Base-by-base conservation (phyloP, 306 rosid species). In the Gastrolobium villosum region DNA sequence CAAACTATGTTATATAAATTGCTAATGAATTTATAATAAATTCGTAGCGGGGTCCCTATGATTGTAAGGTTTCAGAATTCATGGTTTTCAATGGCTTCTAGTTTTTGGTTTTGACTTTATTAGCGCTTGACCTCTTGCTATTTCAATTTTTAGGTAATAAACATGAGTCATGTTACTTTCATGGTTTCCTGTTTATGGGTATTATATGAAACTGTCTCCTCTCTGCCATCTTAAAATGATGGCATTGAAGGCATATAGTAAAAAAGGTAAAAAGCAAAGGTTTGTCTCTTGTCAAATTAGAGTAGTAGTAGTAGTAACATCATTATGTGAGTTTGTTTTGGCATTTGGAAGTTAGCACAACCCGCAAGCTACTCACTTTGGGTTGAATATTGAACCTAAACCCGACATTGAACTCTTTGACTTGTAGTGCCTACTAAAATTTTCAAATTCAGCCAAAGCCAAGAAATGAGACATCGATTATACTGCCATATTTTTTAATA, bases 251-350 rank as follows among this genome's bases (percentile, higher is more conserved):
- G 46, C 15, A 71, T 35, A 60, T 34, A 70, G 34, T 52, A 14
- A 57, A 71, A 59, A 11, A n/a, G n/a, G 40, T 7, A 45, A 67
- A 57, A 54, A 64, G 69, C 44, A 68, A 53, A 44, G 52, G 7
- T 85, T 75, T 72, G 70, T 75, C 81, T 65, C 59, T 76, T 67
- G 41, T 79, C 65, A 71, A 48, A 36, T 43, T 77, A 59, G 64
- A 31, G 57, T 61, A 39, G 49, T 20, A 20, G 26, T 20, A 20
- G 26, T 20, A 20, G 26, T 20, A 20, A 1, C 26, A 20, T 20
- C 52, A 68, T 70, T 55, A 6, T 6, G 9, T 44, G 71, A 78
- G 78, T 61, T 62, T 8, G 76, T 8, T 9, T 28, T 74, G 44
- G 74, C 39, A 9, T 35, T 75, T 39, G 53, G 41, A 49, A 56